phyloP scores from a whole-genome alignment of 1,139 yeast species.

The Scheffersomyces insectosa region DNA sequence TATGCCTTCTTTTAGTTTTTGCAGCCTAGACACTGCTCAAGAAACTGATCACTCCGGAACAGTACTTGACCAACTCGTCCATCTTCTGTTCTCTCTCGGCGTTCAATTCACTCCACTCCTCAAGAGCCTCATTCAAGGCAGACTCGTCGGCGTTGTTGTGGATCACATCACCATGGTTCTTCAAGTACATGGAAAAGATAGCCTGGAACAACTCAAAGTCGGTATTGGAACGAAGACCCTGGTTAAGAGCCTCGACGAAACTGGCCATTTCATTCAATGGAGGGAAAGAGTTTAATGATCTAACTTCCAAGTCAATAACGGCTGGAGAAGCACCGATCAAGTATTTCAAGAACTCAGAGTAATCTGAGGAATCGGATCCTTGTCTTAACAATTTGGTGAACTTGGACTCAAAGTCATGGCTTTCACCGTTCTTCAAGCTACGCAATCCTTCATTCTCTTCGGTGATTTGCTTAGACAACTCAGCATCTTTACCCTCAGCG shows the following conservation, averaged over 20 bases:
- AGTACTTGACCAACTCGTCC: conserved; percentile 74
- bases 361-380: conserved; percentile 43
- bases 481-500: conserved; percentile 47
- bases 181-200: conserved; percentile 70
- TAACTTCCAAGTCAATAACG: conserved; percentile 78
- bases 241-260: conserved; percentile 65
- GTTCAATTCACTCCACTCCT: conserved; percentile 51
- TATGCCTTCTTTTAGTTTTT: too few species aligned
- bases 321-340: conserved; percentile 75
- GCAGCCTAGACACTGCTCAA: conserved; percentile 38
- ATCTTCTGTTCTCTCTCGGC: conserved; percentile 45
- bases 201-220: conserved; percentile 79
- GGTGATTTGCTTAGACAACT: conserved; percentile 9
- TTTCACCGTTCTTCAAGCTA: conserved; percentile 25
- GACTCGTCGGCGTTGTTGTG: conserved; percentile 44
- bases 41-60: conserved; percentile 78
- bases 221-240: conserved; percentile 55
- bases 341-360: conserved; percentile 50
- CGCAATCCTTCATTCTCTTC: conserved; percentile 22
- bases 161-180: conserved; percentile 81
- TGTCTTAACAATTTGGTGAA: conserved; percentile 69
- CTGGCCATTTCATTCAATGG: conserved; percentile 64
- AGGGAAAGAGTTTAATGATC: conserved; percentile 68
- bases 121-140: conserved; percentile 44
- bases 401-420: conserved; percentile 61